Evolutionary conservation across 129 eudicot genomes (phyloP).

Genomic region (Arctium minus): DNA sequence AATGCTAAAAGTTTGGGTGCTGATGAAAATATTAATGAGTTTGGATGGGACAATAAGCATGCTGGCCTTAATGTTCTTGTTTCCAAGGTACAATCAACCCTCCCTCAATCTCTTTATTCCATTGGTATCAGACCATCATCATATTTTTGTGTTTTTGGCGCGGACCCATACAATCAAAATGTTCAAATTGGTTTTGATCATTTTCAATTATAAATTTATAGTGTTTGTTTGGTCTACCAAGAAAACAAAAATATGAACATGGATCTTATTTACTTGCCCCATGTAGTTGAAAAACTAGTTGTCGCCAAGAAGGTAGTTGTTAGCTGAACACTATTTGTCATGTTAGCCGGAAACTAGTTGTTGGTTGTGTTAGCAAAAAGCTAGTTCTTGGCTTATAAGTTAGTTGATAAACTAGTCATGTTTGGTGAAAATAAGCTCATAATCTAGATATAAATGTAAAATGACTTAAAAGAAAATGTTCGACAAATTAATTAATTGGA

Average conservation of each 20-base stretch:
- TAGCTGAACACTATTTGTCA: not conserved
- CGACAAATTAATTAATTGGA: not conserved
- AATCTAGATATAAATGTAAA: not conserved
- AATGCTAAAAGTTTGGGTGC: constrained; percentile 90
- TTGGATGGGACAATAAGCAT: constrained; percentile 99
- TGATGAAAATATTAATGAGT: constrained; percentile 81
- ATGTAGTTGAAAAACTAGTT: not conserved
- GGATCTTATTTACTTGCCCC: not conserved
- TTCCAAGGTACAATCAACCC: constrained; percentile 61
- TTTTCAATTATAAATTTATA: not conserved
- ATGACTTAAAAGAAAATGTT: not conserved
- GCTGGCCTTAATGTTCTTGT: constrained; percentile 94
- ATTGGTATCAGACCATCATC: too few species aligned
- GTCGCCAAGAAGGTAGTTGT: not conserved
- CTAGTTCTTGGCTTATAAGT: not conserved
- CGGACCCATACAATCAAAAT: too few species aligned
- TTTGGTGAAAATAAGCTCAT: too few species aligned
- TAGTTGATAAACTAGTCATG: not conserved
- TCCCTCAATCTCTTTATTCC: not conserved
- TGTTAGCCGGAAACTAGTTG: not conserved
- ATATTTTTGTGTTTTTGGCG: not conserved
- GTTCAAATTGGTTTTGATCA: too few species aligned
- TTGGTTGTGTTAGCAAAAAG: not conserved
- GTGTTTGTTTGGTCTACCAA: not conserved
- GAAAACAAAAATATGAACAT: not conserved